phyloP scores from a whole-genome alignment of 257 asterid genomes.

The Solanum dulcamara region DNA sequence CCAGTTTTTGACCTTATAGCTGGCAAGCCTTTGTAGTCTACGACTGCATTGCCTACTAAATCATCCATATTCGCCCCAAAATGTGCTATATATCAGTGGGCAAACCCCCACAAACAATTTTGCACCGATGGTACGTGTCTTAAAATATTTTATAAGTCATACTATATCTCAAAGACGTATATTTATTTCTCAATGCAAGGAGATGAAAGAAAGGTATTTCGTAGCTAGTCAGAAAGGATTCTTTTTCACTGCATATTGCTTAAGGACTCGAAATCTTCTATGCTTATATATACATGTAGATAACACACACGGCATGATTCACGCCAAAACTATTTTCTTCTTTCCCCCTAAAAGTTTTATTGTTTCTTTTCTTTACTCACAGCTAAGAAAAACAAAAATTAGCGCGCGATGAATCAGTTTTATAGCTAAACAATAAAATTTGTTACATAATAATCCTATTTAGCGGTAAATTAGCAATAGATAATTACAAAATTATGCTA shows the following conservation, averaged over 20 bases:
- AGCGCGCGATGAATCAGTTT: neutral
- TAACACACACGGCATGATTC: neutral
- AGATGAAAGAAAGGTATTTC: neutral
- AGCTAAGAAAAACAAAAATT: neutral
- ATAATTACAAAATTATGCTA: neutral
- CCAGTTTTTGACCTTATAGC: slow-evolving; percentile 25
- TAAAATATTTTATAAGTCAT: neutral
- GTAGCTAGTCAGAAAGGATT: neutral
- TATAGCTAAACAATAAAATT: neutral
- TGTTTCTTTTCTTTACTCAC: neutral
- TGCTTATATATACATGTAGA: neutral
- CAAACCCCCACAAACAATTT: too few species aligned
- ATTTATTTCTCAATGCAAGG: neutral
- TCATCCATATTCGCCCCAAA: neutral
- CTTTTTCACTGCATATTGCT: neutral
- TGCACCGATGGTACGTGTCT: neutral
- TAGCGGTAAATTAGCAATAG: neutral
- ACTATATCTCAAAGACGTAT: neutral
- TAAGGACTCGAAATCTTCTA: neutral
- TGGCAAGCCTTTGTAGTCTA: slow-evolving; percentile 23
- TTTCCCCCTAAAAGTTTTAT: neutral
- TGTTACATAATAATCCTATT: neutral
- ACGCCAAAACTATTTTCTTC: neutral
- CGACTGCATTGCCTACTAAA: slow-evolving; percentile 6
- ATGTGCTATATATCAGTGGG: neutral